These are phyloP conservation scores for Bryopsis sp. DNA, from an alignment of 139 green algal genomes.

Conservation along the genomic window DNA sequence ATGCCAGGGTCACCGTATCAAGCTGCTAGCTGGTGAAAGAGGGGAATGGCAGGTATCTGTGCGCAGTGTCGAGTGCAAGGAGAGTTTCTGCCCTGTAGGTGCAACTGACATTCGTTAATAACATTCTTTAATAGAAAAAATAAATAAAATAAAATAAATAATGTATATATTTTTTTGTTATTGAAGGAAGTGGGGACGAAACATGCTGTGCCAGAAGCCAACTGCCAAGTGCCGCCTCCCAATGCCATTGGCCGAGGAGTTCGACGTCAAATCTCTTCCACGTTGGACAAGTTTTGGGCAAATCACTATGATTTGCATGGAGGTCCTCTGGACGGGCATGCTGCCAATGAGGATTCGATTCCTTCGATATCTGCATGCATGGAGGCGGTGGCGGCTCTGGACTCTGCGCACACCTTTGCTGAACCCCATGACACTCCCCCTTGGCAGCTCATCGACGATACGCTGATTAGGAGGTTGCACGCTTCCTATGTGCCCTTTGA, in stretches of 20 bases:
- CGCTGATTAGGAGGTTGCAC: too few species aligned
- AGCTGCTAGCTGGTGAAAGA: too few species aligned
- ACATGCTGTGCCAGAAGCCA: neutral
- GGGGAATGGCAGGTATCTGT: too few species aligned
- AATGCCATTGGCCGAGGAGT: neutral
- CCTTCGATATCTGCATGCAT: neutral
- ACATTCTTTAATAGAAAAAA: neutral
- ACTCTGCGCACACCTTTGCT: neutral
- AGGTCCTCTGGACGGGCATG: constrained; percentile 13
- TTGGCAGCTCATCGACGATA: neutral
- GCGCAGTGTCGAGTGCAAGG: neutral
- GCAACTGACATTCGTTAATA: neutral
- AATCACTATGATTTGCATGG: constrained; percentile 43
- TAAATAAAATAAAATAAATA: too few species aligned
- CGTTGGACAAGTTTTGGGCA: constrained; percentile 46
- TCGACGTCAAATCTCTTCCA: constrained; percentile 27
- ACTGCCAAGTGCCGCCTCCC: neutral
- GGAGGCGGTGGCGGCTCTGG: too few species aligned
- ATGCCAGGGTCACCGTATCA: too few species aligned
- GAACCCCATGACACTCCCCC: neutral
- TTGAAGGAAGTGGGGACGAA: too few species aligned
- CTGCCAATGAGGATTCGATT: neutral
- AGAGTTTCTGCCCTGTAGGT: neutral
- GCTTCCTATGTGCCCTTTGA: too few species aligned
- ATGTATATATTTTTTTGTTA: too few species aligned